Base-by-base conservation (phyloP, 192 early-diverging fungal species). In the Backusella mclennaniae region DNA sequence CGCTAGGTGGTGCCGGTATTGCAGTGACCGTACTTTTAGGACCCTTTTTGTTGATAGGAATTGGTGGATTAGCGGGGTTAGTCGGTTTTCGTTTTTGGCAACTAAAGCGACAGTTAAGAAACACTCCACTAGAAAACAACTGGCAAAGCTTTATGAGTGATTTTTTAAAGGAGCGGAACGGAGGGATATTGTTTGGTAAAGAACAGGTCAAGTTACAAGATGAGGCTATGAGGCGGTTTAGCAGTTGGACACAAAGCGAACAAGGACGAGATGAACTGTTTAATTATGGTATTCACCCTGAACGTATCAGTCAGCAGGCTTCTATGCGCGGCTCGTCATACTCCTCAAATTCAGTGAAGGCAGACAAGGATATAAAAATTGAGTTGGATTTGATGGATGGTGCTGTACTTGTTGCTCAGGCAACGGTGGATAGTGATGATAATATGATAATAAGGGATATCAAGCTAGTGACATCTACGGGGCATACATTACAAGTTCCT, bases 321-420 rank as follows among this genome's bases (percentile, higher is more conserved):
- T 71, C 39, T 29, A 44, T 71, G 21, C 21, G 70, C 5, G 70
- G 36, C 19, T 71, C 70, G 9, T 46, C 56, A 29, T 63, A 63
- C 12, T 63, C 39, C 4, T 23, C 23, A 11, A 33, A 31, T 36
- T 31, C 11, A 3, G 14, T 41, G 23, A 15, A 39, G 23, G 17
- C 12, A 15, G 36, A 70, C 15, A 70, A 71, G 15, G 70, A 71
- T 31, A 71, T 71, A 1, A 71, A 44, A 29, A 39, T 71, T 7
- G 70, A 71, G 41, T 44, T 71, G 44, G 44, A 71, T 71, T 44
- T 71, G 26, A 31, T 46, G 11, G 26, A 71, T 33, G 39, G 39
- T 29, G 41, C 42, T 1, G 29, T 49, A 4, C 42, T 71, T 14
- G 23, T 71, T 29, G 70, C 70, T 5, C 26, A 29, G 23, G 70